Evolutionary conservation across 148 eudicot species (phyloP).

Genomic region (Persicaria maculosa): DNA sequence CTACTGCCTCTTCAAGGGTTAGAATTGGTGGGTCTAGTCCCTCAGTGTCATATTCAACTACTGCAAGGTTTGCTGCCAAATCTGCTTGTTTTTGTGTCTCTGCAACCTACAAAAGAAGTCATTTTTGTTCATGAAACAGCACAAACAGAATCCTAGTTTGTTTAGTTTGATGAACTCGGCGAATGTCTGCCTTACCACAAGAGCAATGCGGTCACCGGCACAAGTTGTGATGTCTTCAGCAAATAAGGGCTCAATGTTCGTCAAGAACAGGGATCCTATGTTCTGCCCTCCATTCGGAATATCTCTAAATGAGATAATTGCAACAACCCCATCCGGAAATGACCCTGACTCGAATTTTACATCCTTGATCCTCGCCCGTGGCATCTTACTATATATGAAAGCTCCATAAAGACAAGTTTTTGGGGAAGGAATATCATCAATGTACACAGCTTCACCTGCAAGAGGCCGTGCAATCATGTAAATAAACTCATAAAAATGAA

Average conservation of each 20-base stretch:
- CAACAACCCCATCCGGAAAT: slow-evolving; percentile 39
- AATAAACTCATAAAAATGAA: too few species aligned
- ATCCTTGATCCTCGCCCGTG: slow-evolving; percentile 56
- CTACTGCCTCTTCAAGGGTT: slow-evolving; percentile 85
- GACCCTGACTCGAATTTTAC: slow-evolving; percentile 39
- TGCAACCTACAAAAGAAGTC: slow-evolving; percentile 49
- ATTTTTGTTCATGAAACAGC: neutral
- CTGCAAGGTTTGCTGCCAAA: slow-evolving; percentile 53
- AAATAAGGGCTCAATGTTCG: slow-evolving; percentile 66
- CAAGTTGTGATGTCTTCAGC: slow-evolving; percentile 63
- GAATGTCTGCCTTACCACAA: slow-evolving; percentile 52
- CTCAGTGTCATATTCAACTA: slow-evolving; percentile 58
- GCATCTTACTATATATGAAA: slow-evolving; percentile 76
- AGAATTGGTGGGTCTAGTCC: slow-evolving; percentile 70
- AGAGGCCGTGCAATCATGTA: too few species aligned
- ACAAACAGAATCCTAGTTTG: neutral
- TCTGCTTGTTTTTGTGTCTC: slow-evolving; percentile 79
- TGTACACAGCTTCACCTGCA: slow-evolving; percentile 86
- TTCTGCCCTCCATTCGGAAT: slow-evolving; percentile 71
- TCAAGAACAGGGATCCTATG: slow-evolving; percentile 38
- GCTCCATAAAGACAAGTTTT: slow-evolving; percentile 79
- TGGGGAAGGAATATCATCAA: slow-evolving; percentile 95
- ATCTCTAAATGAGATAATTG: slow-evolving; percentile 52
- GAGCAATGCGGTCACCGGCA: slow-evolving; percentile 74
- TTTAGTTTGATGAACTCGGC: neutral